Evolutionary conservation across 768 basidiomycete species (phyloP), one percentile per base, ranked within the genome.

Genomic region (Podaxis sp.): DNA sequence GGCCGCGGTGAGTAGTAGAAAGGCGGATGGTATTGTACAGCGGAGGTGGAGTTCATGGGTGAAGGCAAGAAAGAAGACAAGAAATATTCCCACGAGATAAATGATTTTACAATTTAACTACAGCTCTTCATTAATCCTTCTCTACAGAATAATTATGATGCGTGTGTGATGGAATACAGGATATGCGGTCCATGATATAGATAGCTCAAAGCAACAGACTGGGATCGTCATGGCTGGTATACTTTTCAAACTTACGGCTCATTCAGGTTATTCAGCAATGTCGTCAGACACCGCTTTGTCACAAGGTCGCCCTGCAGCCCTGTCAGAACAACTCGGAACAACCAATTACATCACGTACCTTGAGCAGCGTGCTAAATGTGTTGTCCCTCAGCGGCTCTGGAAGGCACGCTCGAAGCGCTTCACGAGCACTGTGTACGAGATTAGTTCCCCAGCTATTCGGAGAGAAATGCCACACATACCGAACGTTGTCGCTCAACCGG

Each of bases 381-480:
- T 92, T 87, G 76, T 99, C 95, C 53, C 95, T 86, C 12, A 99
- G 82, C 0, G 96, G 95, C 72, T 98, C 96, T 1, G 97, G 97
- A 4, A 99, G 81, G 73, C 97, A 99, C 0, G 95, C 95, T 44
- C 96, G 85, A 61, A 99, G 78, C 8, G 97, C 97, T 75, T 99
- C 97, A 60, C 97, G 85, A 19, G 97, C 97, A 72, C 96, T 96
- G 67, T 7, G 63, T 49, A 52, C 60, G 58, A 7, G 56, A 64
- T 68, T 61, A 63, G 64, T 33, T 3, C 11, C 13, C 26, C 7
- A 15, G 24, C 2, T 63, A 36, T 52, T 24, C 52, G 22, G 6
- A 19, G 42, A 4, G 19, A 12, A 49, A 13, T 56, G 56, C 44
- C 22, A 68, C 59, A 78, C 87, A 52, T 68, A 93, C 95, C 95